Evolutionary conservation across 2,329 filamentous ascomycete genomes (phyloP).

Genomic region (Pseudovirgaria hyperparasitica): DNA sequence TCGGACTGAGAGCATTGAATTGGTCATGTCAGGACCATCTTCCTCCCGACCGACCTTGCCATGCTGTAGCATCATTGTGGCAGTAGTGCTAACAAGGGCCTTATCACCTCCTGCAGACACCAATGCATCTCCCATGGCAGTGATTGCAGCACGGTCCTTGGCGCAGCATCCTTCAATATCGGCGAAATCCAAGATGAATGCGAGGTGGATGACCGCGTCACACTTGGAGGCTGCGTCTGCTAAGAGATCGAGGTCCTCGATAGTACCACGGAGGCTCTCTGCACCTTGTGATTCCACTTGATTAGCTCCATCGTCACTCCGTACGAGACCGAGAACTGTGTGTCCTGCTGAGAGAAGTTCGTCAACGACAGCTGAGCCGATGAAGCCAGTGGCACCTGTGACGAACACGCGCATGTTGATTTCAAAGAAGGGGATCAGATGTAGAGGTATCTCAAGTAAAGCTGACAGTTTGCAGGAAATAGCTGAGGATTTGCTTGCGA

Average conservation of each 20-base stretch:
- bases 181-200: constrained; percentile 29
- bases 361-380: constrained; percentile 27
- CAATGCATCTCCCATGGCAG: constrained; percentile 22
- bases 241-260: constrained; percentile 24
- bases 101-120: constrained; percentile 17
- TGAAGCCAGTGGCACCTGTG: constrained; percentile 32
- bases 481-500: no score
- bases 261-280: constrained; percentile 18
- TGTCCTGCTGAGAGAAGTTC: constrained; percentile 28
- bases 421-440: no score
- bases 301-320: constrained; percentile 17
- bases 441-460: no score
- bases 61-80: constrained; percentile 18
- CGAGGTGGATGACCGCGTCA: constrained; percentile 30
- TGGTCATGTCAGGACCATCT: constrained; percentile 8
- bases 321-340: constrained; percentile 28
- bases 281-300: constrained; percentile 20
- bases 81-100: constrained; percentile 25
- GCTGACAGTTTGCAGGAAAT: no score
- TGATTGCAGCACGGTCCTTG: constrained; percentile 23
- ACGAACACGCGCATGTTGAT: constrained; percentile 24
- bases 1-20: no score
- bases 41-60: constrained; percentile 20
- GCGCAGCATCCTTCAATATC: constrained; percentile 15
- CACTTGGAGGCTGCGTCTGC: constrained; percentile 16